Evolutionary conservation across 78 protist genomes (phyloP), one percentile per base, ranked within the genome.

Genomic region (Diacronema lutheri): DNA sequence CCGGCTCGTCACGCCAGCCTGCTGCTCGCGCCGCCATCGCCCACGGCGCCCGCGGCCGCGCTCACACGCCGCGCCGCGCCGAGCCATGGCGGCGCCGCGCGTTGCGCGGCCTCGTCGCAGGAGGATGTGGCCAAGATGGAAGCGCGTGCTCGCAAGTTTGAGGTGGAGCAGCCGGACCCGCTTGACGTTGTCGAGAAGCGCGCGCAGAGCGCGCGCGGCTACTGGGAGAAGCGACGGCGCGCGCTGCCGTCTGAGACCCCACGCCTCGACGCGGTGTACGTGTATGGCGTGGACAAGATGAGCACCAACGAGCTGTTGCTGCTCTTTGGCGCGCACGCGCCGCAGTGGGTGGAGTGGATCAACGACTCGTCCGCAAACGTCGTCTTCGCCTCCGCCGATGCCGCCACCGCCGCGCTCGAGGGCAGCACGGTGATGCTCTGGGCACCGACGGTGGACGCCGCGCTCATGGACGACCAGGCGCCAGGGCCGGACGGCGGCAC

Each of bases 291-390:
- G n/a, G 79, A 71, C 35, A 56, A 56, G 58, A 19, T 71, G 58
- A 23, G 33, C 31, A 41, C 79, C 38, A 16, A 19, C 35, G 79
- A 71, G 33, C 35, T 71, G 58, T 35, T 71, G 9, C 37, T 56
- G 10, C 25, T 25, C 79, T 71, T 71, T 37, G 0, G 5, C 19
- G 38, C 33, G 29, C 14, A 3, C 31, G 33, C 74, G 74, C 50
- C 50, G 25, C 5, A 14, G n/a, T 13, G 25, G n/a, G 79, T 31
- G 23, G 79, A 71, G 57, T 71, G 79, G 79, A 14, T 71, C 23
- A 31, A 71, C 60, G 79, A 71, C 57, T 71, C 79, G 31, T 71
- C 79, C 21, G 79, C 79, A 21, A 31, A n/a, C 35, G 79, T 71
- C 57, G 79, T 71, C 41, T 71, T 71, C 58, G 35, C 12, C 14